Base-by-base conservation (phyloP, 495 filamentous ascomycete genomes). In the Penicillium lagena region DNA sequence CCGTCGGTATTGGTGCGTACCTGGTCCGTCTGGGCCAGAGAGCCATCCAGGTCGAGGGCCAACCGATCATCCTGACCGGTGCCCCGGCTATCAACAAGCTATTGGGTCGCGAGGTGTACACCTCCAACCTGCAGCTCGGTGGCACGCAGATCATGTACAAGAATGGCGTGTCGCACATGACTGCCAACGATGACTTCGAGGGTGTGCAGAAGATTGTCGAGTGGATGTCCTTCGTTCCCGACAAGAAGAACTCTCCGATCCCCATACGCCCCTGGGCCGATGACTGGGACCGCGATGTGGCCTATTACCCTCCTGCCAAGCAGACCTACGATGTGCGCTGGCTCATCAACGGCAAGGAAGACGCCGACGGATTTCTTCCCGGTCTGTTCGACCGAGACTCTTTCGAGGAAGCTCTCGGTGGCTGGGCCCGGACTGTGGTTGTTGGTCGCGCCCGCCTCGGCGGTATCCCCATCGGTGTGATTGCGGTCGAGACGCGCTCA, bases 91-190 rank as follows among this genome's bases (percentile, higher is more conserved):
- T 98, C 68, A 98, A 98, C 81, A 98, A 96, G 75, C 75, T 98
- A 53, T 85, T 98, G 40, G 93, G 93, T 34, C 87, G 93, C 50
- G 94, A 98, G 71, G 91, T 98, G 12, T 98, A 98, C 76, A 95
- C 93, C 37, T 97, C 93, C 30, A 98, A 98, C 78, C 68, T 98
- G 49, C 93, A 98, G 75, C 86, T 98, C 49, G 93, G 93, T 81
- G 93, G 93, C 55, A 97, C 93, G 34, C 93, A 98, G 71, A 98
- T 98, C 77, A 98, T 98, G 93, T 97, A 98, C 80, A 91, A 85
- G 72, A 98, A 98, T 62, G 93, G 93, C 79, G 94, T 98, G 22
- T 97, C 94, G 8, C 93, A 98, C 72, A 87, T 97, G 85, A 96
- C 91, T 49, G 93, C 93, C 60, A 87, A 83, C 57, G 93, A 98